phyloP scores from a whole-genome alignment of 225 moss, liverwort and hornwort genomes.

The Ulota crispa region DNA sequence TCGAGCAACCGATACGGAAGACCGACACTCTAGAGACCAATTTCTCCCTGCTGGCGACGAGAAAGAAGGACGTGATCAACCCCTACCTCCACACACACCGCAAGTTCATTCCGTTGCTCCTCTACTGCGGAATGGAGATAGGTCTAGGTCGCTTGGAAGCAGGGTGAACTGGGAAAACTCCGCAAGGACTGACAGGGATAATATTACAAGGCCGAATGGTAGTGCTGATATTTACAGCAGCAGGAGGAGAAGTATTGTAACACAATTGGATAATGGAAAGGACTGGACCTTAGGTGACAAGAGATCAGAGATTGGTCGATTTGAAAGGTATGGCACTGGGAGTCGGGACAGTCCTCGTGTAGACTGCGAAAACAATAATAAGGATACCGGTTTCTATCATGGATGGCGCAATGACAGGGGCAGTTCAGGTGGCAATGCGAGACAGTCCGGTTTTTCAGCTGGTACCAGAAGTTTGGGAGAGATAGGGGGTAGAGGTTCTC shows the following conservation, averaged over 20 bases:
- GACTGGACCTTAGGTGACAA: conserved; percentile 48
- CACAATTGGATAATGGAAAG: conserved; percentile 44
- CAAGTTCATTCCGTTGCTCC: conserved; percentile 41
- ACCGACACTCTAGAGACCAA: conserved; percentile 36
- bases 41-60: conserved; percentile 38
- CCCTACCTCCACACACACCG: conserved; percentile 32
- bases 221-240: conserved; percentile 33
- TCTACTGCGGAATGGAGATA: conserved; percentile 34
- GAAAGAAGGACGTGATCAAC: conserved; percentile 42
- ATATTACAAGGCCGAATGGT: conserved; percentile 22
- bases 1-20: conserved; percentile 38
- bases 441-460: conserved; percentile 27
- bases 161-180: conserved; percentile 43
- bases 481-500: conserved; percentile 24
- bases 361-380: conserved; percentile 40
- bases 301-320: conserved; percentile 44
- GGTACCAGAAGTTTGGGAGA: conserved; percentile 41
- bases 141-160: conserved; percentile 22
- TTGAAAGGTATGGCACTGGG: conserved; percentile 55
- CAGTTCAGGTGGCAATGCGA: conserved; percentile 19
- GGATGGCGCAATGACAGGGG: conserved; percentile 59
- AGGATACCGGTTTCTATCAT: conserved; percentile 37
- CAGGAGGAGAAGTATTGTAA: conserved; percentile 35
- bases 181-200: conserved; percentile 34
- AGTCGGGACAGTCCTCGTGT: conserved; percentile 39